phyloP scores from a whole-genome alignment of 1,284 basidiomycete genomes.

The Leccinum angustisporum region DNA sequence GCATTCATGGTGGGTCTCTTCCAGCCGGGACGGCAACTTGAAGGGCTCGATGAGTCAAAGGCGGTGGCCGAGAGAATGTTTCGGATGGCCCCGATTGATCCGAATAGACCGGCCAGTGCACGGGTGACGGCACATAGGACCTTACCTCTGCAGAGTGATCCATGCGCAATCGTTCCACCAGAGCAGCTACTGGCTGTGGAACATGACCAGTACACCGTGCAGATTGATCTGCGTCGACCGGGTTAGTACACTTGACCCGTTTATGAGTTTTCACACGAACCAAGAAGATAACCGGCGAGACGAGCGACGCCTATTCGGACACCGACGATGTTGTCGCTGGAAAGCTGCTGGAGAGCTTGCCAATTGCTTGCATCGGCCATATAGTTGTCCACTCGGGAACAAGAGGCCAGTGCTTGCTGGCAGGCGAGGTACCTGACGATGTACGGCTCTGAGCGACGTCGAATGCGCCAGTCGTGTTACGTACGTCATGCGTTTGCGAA shows the following conservation, averaged over 20 bases:
- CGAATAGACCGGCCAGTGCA: conserved; percentile 15
- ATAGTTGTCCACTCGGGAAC: conserved; percentile 40
- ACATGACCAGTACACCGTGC: conserved; percentile 27
- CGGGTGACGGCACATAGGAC: conserved; percentile 36
- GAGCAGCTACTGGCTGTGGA: conserved; percentile 33
- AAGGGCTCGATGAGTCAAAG: conserved; percentile 13
- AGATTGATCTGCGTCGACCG: conserved; percentile 22
- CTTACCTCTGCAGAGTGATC: conserved; percentile 53
- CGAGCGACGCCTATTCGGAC: conserved; percentile 86
- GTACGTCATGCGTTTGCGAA: conserved; percentile 75
- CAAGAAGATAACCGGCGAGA: conserved; percentile 54
- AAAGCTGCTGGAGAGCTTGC: conserved; percentile 56
- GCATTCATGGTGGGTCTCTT: conserved; percentile 17
- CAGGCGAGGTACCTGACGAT: conserved; percentile 64
- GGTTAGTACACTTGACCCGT: conserved; percentile 5
- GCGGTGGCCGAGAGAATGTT: conserved; percentile 39
- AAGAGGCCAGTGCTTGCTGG: conserved; percentile 59
- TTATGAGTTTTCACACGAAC: conserved; percentile 37
- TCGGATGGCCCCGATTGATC: conserved; percentile 25
- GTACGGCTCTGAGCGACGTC: conserved; percentile 8
- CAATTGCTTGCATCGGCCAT: conserved; percentile 56
- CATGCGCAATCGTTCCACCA: conserved; percentile 43
- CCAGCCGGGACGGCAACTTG: conserved; percentile 4
- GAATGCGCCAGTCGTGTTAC: conserved; percentile 30
- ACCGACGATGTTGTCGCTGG: conserved; percentile 75